Evolutionary conservation across 2,329 filamentous ascomycete species (phyloP).

Genomic region (Colletotrichum coccodes): DNA sequence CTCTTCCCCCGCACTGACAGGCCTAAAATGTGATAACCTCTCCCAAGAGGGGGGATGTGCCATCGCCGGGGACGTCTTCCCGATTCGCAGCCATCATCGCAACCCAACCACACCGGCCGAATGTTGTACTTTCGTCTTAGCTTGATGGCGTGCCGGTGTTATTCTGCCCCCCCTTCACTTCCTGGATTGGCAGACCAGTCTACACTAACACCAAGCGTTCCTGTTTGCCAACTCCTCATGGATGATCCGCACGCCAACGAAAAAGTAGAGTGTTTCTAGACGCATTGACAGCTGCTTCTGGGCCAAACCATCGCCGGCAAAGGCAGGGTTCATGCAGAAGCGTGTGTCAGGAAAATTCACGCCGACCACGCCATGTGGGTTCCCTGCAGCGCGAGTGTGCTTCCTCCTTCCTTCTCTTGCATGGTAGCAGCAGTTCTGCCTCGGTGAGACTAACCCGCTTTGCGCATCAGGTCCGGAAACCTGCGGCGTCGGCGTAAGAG

Average conservation of each 20-base stretch:
- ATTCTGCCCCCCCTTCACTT: neutral
- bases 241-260: neutral
- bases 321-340: conserved; percentile 29
- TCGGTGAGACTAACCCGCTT: conserved; percentile 12
- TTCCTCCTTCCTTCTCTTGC: neutral
- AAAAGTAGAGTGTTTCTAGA: neutral
- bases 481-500: conserved; percentile 7
- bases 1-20: conserved; percentile 17
- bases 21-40: neutral
- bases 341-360: conserved; percentile 18
- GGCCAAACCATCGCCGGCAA: neutral
- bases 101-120: neutral
- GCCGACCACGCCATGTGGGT: conserved; percentile 16
- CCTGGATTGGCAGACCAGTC: too few relatives aligned
- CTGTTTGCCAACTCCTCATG: too few relatives aligned
- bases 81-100: conserved; percentile 11
- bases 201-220: too few relatives aligned
- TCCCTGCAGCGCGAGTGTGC: neutral
- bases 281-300: conserved; percentile 19
- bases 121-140: neutral
- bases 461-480: conserved; percentile 4
- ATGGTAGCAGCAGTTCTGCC: neutral
- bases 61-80: conserved; percentile 11
- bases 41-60: neutral
- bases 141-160: neutral